Conservation (phyloP, 164 flowering plant genomes). For the Tetrastigma voinierianum region DNA sequence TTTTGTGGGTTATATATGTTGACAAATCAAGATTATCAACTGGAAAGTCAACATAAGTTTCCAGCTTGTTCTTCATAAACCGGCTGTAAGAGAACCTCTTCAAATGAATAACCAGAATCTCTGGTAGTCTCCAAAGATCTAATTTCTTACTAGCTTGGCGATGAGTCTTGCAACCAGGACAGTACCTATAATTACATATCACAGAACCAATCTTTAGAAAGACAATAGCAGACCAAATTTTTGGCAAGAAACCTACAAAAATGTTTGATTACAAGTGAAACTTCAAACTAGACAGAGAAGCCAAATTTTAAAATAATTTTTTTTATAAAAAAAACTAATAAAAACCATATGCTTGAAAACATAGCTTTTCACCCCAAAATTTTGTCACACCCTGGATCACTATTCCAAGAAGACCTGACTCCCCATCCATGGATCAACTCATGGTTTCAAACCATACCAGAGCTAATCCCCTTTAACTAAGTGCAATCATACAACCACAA, state of each 20-base stretch:
- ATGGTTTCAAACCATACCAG: no score
- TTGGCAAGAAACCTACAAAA: background rate
- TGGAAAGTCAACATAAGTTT: conserved; percentile 88
- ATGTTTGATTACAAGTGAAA: no score
- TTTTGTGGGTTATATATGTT: conserved; percentile 46
- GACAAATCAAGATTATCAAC: conserved; percentile 77
- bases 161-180: conserved; percentile 84
- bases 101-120: conserved; percentile 84
- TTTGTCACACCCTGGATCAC: no score
- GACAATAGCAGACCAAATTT: background rate
- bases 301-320: no score
- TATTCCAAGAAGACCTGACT: no score
- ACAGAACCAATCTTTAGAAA: background rate
- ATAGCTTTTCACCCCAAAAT: no score
- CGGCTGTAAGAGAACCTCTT: conserved; percentile 90
- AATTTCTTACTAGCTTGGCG: conserved; percentile 91
- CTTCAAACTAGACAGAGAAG: no score
- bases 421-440: no score
- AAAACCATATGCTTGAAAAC: no score
- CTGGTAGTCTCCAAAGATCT: conserved; percentile 97
- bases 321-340: no score
- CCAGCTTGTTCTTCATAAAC: conserved; percentile 80
- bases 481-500: no score
- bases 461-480: no score
- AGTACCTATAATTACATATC: conserved; percentile 53